phyloP scores from a whole-genome alignment of 345 rosid genomes.

The Salix brachista region DNA sequence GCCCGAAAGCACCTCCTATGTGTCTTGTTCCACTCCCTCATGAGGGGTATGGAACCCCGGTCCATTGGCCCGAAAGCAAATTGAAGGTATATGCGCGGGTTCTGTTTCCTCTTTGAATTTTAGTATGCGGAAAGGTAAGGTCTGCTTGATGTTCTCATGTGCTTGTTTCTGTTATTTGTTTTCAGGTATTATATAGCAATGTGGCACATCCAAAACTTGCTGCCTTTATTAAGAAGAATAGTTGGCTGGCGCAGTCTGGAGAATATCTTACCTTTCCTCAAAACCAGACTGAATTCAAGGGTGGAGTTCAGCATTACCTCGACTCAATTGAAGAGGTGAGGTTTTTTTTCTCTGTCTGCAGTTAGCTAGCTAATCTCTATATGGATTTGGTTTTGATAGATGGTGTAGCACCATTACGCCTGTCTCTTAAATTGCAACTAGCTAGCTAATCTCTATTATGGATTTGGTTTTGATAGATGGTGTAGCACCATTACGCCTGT shows the following conservation, averaged over 20 bases:
- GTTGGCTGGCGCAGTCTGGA: slow-evolving; percentile 64
- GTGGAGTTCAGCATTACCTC: slow-evolving; percentile 80
- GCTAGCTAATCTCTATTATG: slow-evolving; percentile 9
- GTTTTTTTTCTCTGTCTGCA: slow-evolving; percentile 5
- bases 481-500: not conserved
- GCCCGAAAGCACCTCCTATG: slow-evolving; percentile 65
- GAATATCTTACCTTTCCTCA: slow-evolving; percentile 69
- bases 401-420: not conserved
- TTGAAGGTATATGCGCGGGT: slow-evolving; percentile 45
- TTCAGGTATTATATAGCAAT: slow-evolving; percentile 72
- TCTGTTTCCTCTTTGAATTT: slow-evolving; percentile 10
- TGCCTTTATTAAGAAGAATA: slow-evolving; percentile 62
- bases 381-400: no score
- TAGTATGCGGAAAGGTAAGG: not conserved
- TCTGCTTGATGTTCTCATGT: slow-evolving; percentile 16
- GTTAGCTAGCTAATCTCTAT: no score
- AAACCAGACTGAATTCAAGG: slow-evolving; percentile 67
- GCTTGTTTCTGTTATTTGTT: slow-evolving; percentile 8
- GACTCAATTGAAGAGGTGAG: slow-evolving; percentile 92
- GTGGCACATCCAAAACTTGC: slow-evolving; percentile 93
- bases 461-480: not conserved
- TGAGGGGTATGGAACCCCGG: slow-evolving; percentile 67
- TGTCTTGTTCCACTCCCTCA: slow-evolving; percentile 86
- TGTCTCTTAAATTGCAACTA: not conserved
- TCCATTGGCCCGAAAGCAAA: slow-evolving; percentile 81